Conservation (phyloP, 192 early-diverging fungal species). For the Coemansia sp. region DNA sequence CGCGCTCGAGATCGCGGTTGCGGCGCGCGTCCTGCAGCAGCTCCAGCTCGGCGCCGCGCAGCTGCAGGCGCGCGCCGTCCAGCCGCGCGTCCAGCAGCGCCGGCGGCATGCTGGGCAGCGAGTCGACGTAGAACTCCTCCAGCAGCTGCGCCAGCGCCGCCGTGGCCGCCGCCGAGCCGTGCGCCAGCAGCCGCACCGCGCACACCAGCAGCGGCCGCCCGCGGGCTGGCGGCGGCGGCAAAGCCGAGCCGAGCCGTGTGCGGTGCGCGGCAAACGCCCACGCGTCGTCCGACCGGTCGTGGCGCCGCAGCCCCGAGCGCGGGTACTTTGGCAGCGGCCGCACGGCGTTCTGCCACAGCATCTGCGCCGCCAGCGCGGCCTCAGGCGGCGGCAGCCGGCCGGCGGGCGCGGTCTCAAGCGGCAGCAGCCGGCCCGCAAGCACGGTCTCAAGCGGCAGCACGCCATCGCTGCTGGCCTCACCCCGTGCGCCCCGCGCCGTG, state of each 20-base stretch:
- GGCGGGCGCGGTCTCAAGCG: not conserved
- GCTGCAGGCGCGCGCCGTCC: constrained; percentile 7
- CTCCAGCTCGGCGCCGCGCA: constrained; percentile 37
- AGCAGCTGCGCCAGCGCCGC: constrained; percentile 20
- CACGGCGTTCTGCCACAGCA: constrained; percentile 47
- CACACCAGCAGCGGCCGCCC: constrained; percentile 20
- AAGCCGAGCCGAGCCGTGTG: not conserved
- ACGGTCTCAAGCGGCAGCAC: constrained; percentile 8
- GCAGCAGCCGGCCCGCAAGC: constrained; percentile 16
- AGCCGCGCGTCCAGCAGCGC: constrained; percentile 31
- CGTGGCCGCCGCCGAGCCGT: not conserved
- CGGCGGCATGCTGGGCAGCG: constrained; percentile 33
- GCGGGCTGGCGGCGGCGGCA: constrained; percentile 14
- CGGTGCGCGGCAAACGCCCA: constrained; percentile 34
- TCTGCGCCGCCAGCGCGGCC: constrained; percentile 11
- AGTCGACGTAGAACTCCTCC: constrained; percentile 37
- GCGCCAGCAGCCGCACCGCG: constrained; percentile 15
- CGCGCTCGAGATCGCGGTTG: constrained; percentile 22
- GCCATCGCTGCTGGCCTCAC: not conserved
- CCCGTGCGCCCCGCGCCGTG: too few relatives aligned
- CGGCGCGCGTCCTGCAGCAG: constrained; percentile 31
- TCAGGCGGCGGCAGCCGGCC: not conserved
- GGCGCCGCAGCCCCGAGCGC: constrained; percentile 22
- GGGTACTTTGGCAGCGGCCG: constrained; percentile 44
- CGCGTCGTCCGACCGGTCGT: constrained; percentile 26